These are phyloP conservation scores for Cryptococcus neoformans DNA, from an alignment of 1,284 basidiomycete species.

Conservation along the genomic window DNA sequence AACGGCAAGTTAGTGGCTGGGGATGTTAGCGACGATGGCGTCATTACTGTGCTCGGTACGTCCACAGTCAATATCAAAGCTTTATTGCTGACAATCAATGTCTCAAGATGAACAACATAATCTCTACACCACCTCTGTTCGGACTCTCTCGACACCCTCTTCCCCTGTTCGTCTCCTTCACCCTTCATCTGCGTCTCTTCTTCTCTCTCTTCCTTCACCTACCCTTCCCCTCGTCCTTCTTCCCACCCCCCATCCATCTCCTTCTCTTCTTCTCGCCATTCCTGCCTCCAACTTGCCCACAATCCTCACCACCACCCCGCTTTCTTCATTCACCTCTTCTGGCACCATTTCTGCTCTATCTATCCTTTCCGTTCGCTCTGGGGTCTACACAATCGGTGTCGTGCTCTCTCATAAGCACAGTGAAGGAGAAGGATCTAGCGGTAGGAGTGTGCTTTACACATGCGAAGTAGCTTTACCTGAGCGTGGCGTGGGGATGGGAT, in stretches of 20 bases:
- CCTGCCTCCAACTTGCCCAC: slow-evolving; percentile 27
- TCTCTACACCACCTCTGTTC: slow-evolving; percentile 7
- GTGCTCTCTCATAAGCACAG: slow-evolving; percentile 20
- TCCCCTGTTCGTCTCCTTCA: slow-evolving; percentile 6
- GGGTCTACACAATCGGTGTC: slow-evolving; percentile 16
- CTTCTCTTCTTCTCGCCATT: slow-evolving; percentile 30
- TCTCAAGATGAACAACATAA: slow-evolving; percentile 4
- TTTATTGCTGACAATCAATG: neutral
- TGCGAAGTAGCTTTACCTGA: slow-evolving; percentile 32
- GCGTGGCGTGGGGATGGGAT: slow-evolving; percentile 35
- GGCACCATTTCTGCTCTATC: slow-evolving; percentile 26
- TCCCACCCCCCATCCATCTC: slow-evolving; percentile 21
- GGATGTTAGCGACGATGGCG: slow-evolving; percentile 29
- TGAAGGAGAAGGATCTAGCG: slow-evolving; percentile 14
- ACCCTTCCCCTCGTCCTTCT: slow-evolving; percentile 23
- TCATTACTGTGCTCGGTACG: slow-evolving; percentile 30
- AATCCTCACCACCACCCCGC: slow-evolving; percentile 18
- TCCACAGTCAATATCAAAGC: neutral
- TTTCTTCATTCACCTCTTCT: slow-evolving; percentile 21
- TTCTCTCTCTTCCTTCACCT: slow-evolving; percentile 6
- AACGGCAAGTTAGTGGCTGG: slow-evolving; percentile 12
- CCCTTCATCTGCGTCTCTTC: slow-evolving; percentile 21
- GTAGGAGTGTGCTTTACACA: slow-evolving; percentile 35
- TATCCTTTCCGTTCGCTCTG: slow-evolving; percentile 13
- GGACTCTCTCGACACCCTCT: slow-evolving; percentile 5